Conservation (phyloP, 2,329 filamentous ascomycete genomes). For the Biscogniauxia sp. region DNA sequence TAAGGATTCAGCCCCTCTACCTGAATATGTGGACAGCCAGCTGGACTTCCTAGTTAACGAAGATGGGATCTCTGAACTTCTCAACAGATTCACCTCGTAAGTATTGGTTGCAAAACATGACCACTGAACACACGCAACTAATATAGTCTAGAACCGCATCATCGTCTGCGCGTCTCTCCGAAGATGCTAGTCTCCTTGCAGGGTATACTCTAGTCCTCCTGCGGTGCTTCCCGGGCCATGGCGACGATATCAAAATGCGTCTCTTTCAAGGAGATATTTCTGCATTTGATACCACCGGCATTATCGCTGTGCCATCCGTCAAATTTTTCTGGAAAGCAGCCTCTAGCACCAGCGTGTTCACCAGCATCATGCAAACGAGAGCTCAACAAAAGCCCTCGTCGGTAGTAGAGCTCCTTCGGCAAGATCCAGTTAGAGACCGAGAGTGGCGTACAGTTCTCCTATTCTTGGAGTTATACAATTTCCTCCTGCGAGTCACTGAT, state of each 20-base stretch:
- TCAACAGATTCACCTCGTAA: constrained; percentile 44
- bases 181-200: constrained; percentile 71
- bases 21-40: constrained; percentile 62
- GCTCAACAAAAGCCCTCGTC: constrained; percentile 26
- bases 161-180: constrained; percentile 37
- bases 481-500: constrained; percentile 87
- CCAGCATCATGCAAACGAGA: constrained; percentile 31
- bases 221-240: constrained; percentile 75
- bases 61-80: constrained; percentile 65
- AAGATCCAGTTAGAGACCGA: constrained; percentile 44
- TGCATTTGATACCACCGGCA: constrained; percentile 32
- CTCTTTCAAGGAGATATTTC: constrained; percentile 74
- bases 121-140: constrained; percentile 10
- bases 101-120: constrained; percentile 17
- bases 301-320: constrained; percentile 59
- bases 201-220: constrained; percentile 85
- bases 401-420: constrained; percentile 27
- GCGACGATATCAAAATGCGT: constrained; percentile 92
- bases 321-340: constrained; percentile 79
- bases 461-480: constrained; percentile 92
- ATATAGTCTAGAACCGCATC: constrained; percentile 30
- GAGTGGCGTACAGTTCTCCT: constrained; percentile 90
- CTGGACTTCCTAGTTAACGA: constrained; percentile 72
- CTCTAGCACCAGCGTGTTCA: constrained; percentile 42
- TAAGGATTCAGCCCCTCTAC: constrained; percentile 35